Percentiles rank a stretch among this genome's conserved stretches.
Evolutionary conservation across 2,329 filamentous ascomycete species (phyloP).

Genomic region (Neofusicoccum kwambonambiense): DNA sequence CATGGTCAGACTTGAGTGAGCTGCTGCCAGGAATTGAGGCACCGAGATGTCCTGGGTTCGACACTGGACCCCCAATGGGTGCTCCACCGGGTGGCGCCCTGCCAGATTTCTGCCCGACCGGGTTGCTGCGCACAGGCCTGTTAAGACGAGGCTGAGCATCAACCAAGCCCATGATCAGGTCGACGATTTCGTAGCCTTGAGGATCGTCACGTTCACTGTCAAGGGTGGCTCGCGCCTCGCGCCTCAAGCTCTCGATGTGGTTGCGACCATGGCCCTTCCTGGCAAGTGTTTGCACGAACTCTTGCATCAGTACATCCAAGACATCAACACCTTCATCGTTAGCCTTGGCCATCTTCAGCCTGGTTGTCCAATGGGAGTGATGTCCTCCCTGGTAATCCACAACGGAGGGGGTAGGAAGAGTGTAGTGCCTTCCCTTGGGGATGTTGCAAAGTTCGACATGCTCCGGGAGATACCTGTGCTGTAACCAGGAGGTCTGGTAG

Average conservation of each 20-base stretch:
- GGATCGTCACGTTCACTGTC: conserved; percentile 24
- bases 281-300: conserved; percentile 24
- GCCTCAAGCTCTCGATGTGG: conserved; percentile 23
- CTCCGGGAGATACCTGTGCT: conserved; percentile 29
- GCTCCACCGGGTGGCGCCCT: not conserved
- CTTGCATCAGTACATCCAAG: conserved; percentile 27
- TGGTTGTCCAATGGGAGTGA: conserved; percentile 21
- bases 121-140: not conserved
- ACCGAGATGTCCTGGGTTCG: too few relatives aligned
- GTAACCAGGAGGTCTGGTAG: conserved; percentile 26
- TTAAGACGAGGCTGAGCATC: not conserved
- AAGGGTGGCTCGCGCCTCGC: conserved; percentile 21
- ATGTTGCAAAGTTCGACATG: conserved; percentile 27
- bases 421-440: conserved; percentile 21
- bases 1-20: too few relatives aligned
- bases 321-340: conserved; percentile 30
- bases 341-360: conserved; percentile 29
- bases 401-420: conserved; percentile 20
- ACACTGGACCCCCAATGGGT: too few relatives aligned
- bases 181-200: conserved; percentile 28
- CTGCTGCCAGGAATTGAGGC: too few relatives aligned
- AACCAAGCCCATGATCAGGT: conserved; percentile 29
- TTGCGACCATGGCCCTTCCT: conserved; percentile 23
- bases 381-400: conserved; percentile 3
- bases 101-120: too few relatives aligned